Evolutionary conservation across 1,139 yeast species (phyloP), one percentile per base, ranked within the genome.

Genomic region (Geotrichum fermentans): DNA sequence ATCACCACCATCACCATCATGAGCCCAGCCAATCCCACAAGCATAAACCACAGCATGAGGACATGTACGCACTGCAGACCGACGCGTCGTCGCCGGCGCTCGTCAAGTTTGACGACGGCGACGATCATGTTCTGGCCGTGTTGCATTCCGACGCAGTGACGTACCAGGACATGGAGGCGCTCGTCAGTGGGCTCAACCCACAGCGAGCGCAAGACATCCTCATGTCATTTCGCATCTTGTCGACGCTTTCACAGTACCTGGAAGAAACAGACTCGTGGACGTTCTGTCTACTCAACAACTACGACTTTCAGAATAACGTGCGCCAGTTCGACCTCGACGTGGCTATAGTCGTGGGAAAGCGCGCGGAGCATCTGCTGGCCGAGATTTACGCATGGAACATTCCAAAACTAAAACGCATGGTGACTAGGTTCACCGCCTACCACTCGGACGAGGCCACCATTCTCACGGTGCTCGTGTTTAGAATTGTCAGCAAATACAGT

Each of bases 381-480:
- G 64, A 64, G 45, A 58, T 66, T 39, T 53, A 56, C 21, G 51
- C 58, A 5, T 65, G 69, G 69, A 62, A 63, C 44, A 56, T 66
- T 26, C 56, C 59, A 16, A 52, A 54, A n/a, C 57, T 66, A n/a
- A 63, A 65, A 47, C 55, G 53, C 29, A 63, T 64, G 49, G 66
- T 66, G 11, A 50, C 54, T 24, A 42, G 47, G 2, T 52, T 61
- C 46, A 53, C 60, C 22, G 50, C 56, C 24, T 51, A 55, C 53
- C 54, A 54, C 45, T 58, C 65, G 1, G 70, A 66, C 50, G 65
- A 67, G 40, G 64, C 62, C 5, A 61, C 68, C 22, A 60, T 66
- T 16, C 56, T 66, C 21, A 66, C 69, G 18, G 56, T 60, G 40
- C 56, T 66, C 36, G 68, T 66, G 17, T 56, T 66, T 41, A 56